phyloP scores from a whole-genome alignment of 306 rosid genomes.

The Corylus heterophylla region DNA sequence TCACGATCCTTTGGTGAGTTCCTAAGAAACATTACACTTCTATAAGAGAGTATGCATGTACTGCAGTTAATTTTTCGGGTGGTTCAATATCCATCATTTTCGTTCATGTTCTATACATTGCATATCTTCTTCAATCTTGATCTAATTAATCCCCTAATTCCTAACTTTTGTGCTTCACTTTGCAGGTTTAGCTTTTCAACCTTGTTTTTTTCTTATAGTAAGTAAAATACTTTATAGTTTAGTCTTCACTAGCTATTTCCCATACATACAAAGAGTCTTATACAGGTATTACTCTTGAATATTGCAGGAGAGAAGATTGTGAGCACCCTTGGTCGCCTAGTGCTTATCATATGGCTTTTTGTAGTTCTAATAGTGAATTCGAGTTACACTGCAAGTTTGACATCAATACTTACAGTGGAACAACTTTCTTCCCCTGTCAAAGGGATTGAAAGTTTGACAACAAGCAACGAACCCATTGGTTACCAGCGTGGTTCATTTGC shows the following conservation, averaged over 20 bases:
- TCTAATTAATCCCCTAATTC: background rate
- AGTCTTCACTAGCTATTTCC: background rate
- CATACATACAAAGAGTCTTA: background rate
- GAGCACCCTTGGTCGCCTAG: conserved; percentile 88
- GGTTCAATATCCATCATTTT: background rate
- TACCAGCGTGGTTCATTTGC: conserved; percentile 72
- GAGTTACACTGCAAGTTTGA: conserved; percentile 93
- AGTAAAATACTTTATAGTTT: conserved; percentile 4
- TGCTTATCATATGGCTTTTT: conserved; percentile 83
- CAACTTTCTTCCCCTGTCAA: conserved; percentile 73
- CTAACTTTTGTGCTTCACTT: conserved; percentile 10
- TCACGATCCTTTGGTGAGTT: conserved; percentile 73
- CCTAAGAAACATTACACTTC: background rate
- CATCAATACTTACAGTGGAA: conserved; percentile 95
- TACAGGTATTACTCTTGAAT: background rate
- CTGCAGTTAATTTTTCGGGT: background rate
- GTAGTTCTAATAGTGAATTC: conserved; percentile 89
- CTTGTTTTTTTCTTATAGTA: conserved; percentile 36
- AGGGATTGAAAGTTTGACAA: conserved; percentile 69
- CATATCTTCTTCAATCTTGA: too few species aligned
- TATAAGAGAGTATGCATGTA: too few species aligned
- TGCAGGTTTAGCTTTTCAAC: conserved; percentile 87
- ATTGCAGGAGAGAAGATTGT: conserved; percentile 77
- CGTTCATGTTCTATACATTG: background rate
- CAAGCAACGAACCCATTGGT: conserved; percentile 68